Evolutionary conservation across 352 stramenopile species (phyloP).

Genomic region (Phytophthora podocarpi): DNA sequence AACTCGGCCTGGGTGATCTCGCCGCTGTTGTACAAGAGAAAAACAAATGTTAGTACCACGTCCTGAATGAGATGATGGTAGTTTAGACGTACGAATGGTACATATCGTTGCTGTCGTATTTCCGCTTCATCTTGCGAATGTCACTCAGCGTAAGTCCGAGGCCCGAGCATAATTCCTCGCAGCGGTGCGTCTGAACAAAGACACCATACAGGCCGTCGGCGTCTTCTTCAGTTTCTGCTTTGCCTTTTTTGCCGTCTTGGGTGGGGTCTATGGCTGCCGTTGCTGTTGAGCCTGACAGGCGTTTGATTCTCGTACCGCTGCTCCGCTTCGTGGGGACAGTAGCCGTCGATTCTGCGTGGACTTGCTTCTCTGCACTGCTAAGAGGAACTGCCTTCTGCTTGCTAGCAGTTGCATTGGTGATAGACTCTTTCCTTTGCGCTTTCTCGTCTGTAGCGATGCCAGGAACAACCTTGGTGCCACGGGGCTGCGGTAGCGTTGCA

Average conservation of each 20-base stretch:
- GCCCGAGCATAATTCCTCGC: constrained; percentile 54
- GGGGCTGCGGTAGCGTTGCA: not conserved
- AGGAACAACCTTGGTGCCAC: constrained; percentile 17
- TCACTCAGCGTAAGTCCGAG: constrained; percentile 57
- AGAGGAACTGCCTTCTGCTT: not conserved
- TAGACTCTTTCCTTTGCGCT: not conserved
- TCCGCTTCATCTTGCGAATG: constrained; percentile 73
- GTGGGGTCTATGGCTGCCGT: not conserved
- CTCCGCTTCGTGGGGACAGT: too few species aligned
- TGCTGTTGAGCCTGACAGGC: too few species aligned
- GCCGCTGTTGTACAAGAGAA: too few species aligned
- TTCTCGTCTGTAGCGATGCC: constrained; percentile 1
- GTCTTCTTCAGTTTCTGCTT: constrained; percentile 22
- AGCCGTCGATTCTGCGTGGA: not conserved
- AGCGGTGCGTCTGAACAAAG: constrained; percentile 59
- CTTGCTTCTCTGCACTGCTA: constrained; percentile 3
- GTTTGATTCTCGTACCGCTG: too few species aligned
- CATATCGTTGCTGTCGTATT: constrained; percentile 78
- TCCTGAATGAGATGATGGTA: too few species aligned
- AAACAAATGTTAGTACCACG: too few species aligned
- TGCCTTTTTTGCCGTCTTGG: not conserved
- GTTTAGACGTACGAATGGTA: constrained; percentile 60
- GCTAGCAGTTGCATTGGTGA: not conserved
- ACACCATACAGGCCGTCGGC: constrained; percentile 51
- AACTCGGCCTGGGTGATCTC: constrained; percentile 80